Evolutionary conservation across 139 green algal genomes (phyloP).

Genomic region (Micractinium sp.): DNA sequence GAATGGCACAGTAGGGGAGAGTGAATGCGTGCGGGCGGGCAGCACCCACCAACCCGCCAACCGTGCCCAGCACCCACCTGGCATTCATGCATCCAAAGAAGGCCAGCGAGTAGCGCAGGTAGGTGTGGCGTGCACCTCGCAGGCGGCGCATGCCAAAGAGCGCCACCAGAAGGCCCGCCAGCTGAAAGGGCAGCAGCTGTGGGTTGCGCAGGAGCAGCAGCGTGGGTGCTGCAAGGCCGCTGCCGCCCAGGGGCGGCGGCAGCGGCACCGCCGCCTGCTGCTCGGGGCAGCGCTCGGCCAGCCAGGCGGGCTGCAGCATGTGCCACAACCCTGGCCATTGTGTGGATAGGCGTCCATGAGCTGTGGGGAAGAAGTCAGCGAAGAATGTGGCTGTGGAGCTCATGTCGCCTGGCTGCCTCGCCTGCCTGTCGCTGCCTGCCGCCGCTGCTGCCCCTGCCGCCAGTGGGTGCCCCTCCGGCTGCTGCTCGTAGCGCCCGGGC

Average conservation of each 20-base stretch:
- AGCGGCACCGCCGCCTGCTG: neutral
- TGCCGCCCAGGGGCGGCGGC: neutral
- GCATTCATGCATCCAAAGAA: conserved; percentile 6
- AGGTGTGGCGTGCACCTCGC: neutral
- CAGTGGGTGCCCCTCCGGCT: too few relatives aligned
- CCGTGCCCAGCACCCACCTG: neutral
- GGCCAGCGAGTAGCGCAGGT: conserved; percentile 4
- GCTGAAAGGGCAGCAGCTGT: conserved; percentile 11
- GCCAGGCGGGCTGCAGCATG: conserved; percentile 18
- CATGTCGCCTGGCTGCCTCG: neutral
- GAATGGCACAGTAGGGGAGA: too few relatives aligned
- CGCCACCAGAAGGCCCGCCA: neutral
- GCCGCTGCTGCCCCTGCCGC: too few relatives aligned
- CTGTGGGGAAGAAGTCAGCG: conserved; percentile 15
- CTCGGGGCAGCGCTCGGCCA: conserved; percentile 5
- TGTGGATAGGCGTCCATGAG: neutral
- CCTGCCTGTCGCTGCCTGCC: too few relatives aligned
- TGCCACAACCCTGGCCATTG: neutral
- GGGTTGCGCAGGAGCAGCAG: neutral
- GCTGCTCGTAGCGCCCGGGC: too few relatives aligned
- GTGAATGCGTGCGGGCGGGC: too few relatives aligned
- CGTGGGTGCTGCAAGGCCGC: neutral
- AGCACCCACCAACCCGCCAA: neutral
- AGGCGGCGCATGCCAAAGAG: neutral
- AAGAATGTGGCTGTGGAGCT: neutral